phyloP scores from a whole-genome alignment of 306 rosid species.

The Cicer yamashitae region DNA sequence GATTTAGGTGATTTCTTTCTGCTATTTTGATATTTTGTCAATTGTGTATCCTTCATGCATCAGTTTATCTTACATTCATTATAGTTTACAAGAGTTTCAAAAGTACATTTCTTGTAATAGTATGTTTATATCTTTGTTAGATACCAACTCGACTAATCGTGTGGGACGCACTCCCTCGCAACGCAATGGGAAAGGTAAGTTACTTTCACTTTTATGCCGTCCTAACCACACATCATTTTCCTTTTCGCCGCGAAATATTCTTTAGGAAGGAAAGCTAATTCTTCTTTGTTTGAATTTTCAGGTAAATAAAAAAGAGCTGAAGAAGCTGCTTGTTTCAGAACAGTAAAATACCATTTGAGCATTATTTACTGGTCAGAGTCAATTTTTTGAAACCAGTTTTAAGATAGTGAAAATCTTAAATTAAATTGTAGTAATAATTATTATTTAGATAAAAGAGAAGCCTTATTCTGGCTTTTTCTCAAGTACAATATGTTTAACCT shows the following conservation, averaged over 20 bases:
- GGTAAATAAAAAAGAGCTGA: constrained; percentile 90
- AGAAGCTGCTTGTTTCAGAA: constrained; percentile 61
- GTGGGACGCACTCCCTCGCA: constrained; percentile 84
- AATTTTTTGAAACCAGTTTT: constrained; percentile 21
- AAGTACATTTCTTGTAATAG: constrained; percentile 21
- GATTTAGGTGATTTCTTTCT: constrained; percentile 6
- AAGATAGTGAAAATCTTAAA: constrained; percentile 29
- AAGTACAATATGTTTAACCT: constrained; percentile 16
- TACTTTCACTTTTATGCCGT: neutral
- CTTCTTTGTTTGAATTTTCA: constrained; percentile 48
- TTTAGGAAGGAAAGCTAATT: neutral
- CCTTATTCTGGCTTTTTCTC: constrained; percentile 14
- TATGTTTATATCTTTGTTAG: constrained; percentile 52
- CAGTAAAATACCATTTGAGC: constrained; percentile 29
- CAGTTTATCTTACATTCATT: neutral
- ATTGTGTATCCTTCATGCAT: constrained; percentile 1
- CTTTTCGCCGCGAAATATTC: neutral
- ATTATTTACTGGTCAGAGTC: constrained; percentile 6
- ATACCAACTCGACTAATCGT: constrained; percentile 68
- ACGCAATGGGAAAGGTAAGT: constrained; percentile 96
- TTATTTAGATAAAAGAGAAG: constrained; percentile 22
- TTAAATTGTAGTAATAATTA: constrained; percentile 6
- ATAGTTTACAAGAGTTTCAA: neutral
- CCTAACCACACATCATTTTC: neutral
- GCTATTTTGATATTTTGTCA: neutral